Evolutionary conservation across 306 rosid species (phyloP).

Genomic region (Rosa lucieae): DNA sequence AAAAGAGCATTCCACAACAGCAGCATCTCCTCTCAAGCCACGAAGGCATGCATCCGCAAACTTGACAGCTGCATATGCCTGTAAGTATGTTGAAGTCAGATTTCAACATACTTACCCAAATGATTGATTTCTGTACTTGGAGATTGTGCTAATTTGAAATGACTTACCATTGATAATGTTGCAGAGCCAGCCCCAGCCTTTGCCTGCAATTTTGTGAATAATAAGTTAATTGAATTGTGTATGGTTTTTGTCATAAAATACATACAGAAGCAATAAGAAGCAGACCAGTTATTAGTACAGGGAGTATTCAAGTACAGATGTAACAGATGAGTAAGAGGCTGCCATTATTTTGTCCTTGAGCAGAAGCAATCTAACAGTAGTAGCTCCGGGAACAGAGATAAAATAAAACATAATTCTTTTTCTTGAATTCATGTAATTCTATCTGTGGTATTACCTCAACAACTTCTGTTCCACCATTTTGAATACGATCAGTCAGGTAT

Average conservation of each 20-base stretch:
- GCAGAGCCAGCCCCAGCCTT: slow-evolving; percentile 98
- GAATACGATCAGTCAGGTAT: slow-evolving; percentile 87
- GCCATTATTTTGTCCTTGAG: not conserved
- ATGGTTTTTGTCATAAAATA: not conserved
- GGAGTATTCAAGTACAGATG: not conserved
- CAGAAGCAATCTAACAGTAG: not conserved
- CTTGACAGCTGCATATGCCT: slow-evolving; percentile 96
- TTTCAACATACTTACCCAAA: not conserved
- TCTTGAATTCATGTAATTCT: not conserved
- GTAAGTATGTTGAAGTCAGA: not conserved
- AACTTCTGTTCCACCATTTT: slow-evolving; percentile 98
- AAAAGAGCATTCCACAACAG: slow-evolving; percentile 77
- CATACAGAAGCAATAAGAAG: not conserved
- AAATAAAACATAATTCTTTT: not conserved
- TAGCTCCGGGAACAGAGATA: not conserved
- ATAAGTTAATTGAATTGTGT: not conserved
- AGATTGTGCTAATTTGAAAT: not conserved
- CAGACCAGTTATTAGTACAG: not conserved
- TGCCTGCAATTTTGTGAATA: slow-evolving; percentile 51
- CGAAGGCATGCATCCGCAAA: slow-evolving; percentile 81
- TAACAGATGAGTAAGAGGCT: not conserved
- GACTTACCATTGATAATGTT: slow-evolving; percentile 81
- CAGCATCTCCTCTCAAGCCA: slow-evolving; percentile 93
- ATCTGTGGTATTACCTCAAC: slow-evolving; percentile 61
- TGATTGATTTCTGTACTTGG: not conserved